Conservation (phyloP, 2,329 filamentous ascomycete species). For the Daldinia eschscholtzii region DNA sequence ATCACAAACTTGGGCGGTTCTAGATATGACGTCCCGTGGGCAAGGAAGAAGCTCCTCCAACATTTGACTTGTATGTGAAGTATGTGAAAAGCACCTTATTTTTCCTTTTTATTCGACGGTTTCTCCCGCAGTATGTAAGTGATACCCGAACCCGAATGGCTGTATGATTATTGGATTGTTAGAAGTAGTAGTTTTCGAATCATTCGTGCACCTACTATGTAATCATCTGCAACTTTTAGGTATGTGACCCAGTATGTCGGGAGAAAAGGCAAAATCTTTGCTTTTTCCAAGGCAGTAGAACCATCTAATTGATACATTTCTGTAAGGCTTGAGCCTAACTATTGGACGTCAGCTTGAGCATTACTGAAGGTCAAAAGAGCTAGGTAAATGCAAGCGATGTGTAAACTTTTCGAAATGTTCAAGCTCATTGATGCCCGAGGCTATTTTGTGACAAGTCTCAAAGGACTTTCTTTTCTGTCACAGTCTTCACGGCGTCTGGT, state of each 20-base stretch:
- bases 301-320: background rate
- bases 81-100: background rate
- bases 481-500: background rate
- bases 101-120: slow-evolving; percentile 27
- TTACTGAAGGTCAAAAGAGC: background rate
- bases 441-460: slow-evolving; percentile 3
- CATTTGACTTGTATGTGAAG: slow-evolving; percentile 17
- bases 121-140: slow-evolving; percentile 29
- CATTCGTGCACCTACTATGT: background rate
- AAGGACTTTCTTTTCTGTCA: background rate
- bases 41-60: slow-evolving; percentile 40
- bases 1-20: slow-evolving; percentile 38
- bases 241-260: background rate
- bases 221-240: background rate
- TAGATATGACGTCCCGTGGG: slow-evolving; percentile 29
- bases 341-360: background rate
- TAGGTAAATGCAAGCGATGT: background rate
- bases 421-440: background rate
- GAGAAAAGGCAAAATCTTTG: background rate
- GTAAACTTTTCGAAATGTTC: background rate
- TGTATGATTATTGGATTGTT: slow-evolving; percentile 22
- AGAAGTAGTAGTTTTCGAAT: background rate
- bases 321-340: background rate
- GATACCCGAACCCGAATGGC: slow-evolving; percentile 19
- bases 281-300: slow-evolving; percentile 1